Evolutionary conservation across 345 rosid species (phyloP).

Genomic region (Rhodomyrtus tomentosa): DNA sequence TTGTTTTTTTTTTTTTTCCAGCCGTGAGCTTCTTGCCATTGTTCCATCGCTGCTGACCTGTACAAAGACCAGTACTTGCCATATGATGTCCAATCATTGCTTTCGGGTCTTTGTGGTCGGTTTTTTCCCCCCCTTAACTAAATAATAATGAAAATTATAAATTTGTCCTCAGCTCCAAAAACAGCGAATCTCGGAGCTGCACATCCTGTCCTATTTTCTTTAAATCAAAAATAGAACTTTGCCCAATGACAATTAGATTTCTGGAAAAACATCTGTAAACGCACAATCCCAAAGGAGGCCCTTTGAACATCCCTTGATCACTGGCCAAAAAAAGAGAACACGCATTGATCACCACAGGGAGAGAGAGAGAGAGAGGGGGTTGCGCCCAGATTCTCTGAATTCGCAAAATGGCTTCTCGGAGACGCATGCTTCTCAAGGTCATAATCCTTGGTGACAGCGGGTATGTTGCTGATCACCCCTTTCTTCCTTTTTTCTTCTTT

Average conservation of each 20-base stretch:
- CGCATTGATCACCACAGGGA: background rate
- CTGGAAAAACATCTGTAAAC: background rate
- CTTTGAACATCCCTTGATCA: background rate
- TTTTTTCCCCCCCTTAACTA: background rate
- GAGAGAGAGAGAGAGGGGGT: background rate
- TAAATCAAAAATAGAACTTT: background rate
- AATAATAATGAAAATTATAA: background rate
- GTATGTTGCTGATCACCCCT: constrained; percentile 10
- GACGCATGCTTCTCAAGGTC: constrained; percentile 76
- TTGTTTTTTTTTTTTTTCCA: background rate
- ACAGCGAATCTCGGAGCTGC: background rate
- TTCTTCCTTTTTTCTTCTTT: background rate
- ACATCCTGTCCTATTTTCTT: background rate
- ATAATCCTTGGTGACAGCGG: constrained; percentile 89
- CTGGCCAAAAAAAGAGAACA: background rate
- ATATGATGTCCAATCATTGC: background rate
- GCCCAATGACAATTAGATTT: background rate
- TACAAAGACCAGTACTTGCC: background rate
- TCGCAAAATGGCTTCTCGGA: constrained; percentile 59
- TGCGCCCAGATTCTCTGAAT: background rate
- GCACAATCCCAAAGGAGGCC: background rate
- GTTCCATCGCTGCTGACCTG: background rate
- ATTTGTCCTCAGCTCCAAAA: background rate
- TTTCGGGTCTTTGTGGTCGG: background rate
- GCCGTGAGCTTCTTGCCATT: background rate